Evolutionary conservation across 345 rosid species (phyloP).

Genomic region (Euphorbia lathyris): DNA sequence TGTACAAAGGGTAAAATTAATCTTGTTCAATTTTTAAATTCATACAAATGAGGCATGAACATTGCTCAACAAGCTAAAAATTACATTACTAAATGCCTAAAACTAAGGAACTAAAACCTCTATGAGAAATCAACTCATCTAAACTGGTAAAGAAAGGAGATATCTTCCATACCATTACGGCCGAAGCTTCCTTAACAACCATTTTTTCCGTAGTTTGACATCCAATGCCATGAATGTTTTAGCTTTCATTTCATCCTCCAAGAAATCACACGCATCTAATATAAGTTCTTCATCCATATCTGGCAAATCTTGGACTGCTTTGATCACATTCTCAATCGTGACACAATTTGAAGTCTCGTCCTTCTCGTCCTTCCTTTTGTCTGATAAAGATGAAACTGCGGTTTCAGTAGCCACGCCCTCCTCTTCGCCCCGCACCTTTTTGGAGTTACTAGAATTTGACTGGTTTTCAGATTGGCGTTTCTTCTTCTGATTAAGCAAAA

Average conservation of each 20-base stretch:
- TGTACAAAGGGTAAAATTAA: too few relatives aligned
- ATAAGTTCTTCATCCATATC: slow-evolving; percentile 86
- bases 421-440: slow-evolving; percentile 38
- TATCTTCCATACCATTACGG: slow-evolving; percentile 22
- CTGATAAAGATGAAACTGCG: slow-evolving; percentile 33
- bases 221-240: slow-evolving; percentile 79
- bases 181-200: slow-evolving; percentile 79
- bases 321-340: slow-evolving; percentile 55
- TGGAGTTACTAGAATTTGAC: slow-evolving; percentile 22
- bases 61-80: background rate
- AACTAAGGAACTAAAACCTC: background rate
- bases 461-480: slow-evolving; percentile 45
- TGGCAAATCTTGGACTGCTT: slow-evolving; percentile 66
- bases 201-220: slow-evolving; percentile 65
- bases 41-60: background rate
- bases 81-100: background rate
- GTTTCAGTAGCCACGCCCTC: slow-evolving; percentile 20
- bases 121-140: background rate
- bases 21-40: too few relatives aligned
- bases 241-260: slow-evolving; percentile 77
- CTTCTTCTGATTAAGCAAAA: slow-evolving; percentile 28
- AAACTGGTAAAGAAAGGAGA: background rate
- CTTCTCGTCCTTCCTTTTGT: slow-evolving; percentile 31
- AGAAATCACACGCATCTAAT: slow-evolving; percentile 83
- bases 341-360: slow-evolving; percentile 29